Conservation (phyloP, 2,329 filamentous ascomycete genomes). For the Calonectria pteridis region DNA sequence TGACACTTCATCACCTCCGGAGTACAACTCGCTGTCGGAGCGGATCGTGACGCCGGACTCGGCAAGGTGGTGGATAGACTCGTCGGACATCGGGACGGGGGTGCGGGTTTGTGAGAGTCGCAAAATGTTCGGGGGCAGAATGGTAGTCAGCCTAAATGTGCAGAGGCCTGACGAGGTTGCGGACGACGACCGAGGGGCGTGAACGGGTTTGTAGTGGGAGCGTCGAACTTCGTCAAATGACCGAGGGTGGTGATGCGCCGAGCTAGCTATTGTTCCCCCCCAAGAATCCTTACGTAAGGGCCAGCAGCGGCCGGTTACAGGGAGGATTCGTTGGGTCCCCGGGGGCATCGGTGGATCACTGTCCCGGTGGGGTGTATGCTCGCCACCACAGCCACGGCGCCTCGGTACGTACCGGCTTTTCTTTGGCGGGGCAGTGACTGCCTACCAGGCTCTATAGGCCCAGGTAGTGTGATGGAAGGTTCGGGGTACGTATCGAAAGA, state of each 20-base stretch:
- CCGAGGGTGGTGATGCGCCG: constrained; percentile 35
- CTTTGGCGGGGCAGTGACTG: neutral
- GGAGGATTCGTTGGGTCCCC: neutral
- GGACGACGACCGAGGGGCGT: neutral
- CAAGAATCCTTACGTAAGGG: constrained; percentile 42
- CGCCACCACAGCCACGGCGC: constrained; percentile 40
- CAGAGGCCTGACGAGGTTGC: neutral
- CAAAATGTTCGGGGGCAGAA: neutral
- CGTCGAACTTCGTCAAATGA: constrained; percentile 26
- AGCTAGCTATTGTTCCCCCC: constrained; percentile 31
- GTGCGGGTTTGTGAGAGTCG: neutral
- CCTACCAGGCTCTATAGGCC: too few species aligned
- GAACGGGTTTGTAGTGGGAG: constrained; percentile 7
- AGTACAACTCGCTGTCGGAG: constrained; percentile 88
- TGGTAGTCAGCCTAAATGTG: neutral
- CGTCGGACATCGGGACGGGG: constrained; percentile 53
- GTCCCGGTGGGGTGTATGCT: constrained; percentile 45
- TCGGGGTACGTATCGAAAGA: constrained; percentile 25
- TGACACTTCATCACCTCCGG: constrained; percentile 71
- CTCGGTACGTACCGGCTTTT: neutral
- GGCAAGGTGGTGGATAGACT: constrained; percentile 67
- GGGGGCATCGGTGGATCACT: constrained; percentile 46
- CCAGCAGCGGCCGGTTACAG: constrained; percentile 24
- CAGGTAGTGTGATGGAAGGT: constrained; percentile 9
- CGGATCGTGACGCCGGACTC: constrained; percentile 82